phyloP scores from a whole-genome alignment of 2,329 filamentous ascomycete genomes.

The Ophiobolus disseminans region DNA sequence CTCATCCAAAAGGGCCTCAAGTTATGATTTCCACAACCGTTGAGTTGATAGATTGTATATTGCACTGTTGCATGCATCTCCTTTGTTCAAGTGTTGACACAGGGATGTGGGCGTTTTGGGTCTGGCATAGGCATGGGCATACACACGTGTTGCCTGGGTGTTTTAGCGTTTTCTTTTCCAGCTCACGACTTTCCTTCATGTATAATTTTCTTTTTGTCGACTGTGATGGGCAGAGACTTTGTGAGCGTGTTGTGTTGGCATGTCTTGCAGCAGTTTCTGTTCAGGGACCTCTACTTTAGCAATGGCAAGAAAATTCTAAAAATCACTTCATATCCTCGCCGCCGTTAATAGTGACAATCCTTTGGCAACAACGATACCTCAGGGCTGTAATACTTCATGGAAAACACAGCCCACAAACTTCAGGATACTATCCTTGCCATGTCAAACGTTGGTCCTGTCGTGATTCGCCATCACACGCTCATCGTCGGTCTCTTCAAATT shows the following conservation, averaged over 20 bases:
- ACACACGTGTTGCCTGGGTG: slow-evolving; percentile 7
- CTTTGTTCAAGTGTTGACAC: slow-evolving; percentile 45
- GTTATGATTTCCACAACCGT: slow-evolving; percentile 26
- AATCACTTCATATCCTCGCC: too few relatives aligned
- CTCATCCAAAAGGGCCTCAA: slow-evolving; percentile 54
- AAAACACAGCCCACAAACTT: too few relatives aligned
- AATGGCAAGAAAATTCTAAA: too few relatives aligned
- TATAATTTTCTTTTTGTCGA: background rate
- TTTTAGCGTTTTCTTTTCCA: slow-evolving; percentile 12
- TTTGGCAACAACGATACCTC: too few relatives aligned
- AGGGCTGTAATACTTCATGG: too few relatives aligned
- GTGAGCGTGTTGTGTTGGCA: slow-evolving; percentile 10
- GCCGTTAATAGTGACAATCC: too few relatives aligned
- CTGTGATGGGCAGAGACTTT: background rate
- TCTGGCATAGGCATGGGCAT: slow-evolving; percentile 1
- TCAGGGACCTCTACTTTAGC: too few relatives aligned
- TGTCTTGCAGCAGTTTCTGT: background rate
- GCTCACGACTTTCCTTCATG: background rate
- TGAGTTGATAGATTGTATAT: slow-evolving; percentile 23
- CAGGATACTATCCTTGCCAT: too few relatives aligned
- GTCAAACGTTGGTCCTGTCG: too few relatives aligned
- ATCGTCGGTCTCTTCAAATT: too few relatives aligned
- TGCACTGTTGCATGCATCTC: slow-evolving; percentile 39
- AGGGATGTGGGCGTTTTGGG: slow-evolving; percentile 38
- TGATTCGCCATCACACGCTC: background rate